Evolutionary conservation across 108 stramenopile species (phyloP), one percentile per base, ranked within the genome.

Genomic region (Fragilaria radians): DNA sequence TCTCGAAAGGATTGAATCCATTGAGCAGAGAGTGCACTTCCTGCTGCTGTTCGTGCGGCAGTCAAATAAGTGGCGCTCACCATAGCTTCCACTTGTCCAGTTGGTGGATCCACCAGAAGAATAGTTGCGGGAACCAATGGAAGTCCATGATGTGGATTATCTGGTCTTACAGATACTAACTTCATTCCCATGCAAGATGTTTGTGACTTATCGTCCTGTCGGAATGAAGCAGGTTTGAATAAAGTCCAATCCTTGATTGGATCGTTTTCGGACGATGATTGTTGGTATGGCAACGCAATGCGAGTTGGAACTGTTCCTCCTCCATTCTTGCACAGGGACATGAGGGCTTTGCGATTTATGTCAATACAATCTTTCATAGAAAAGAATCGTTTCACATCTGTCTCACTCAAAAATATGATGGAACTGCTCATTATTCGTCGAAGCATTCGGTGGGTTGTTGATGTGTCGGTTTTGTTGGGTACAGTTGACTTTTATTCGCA

Each of bases 231-330:
- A 42, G 89, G 89, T 72, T 90, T 90, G 70, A 90, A 84, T 0
- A 90, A 68, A 17, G 85, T 78, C 85, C 81, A 86, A 71, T 90
- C 89, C 18, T 66, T n/a, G n/a, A n/a, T n/a, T n/a, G n/a, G n/a
- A n/a, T n/a, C n/a, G n/a, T n/a, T n/a, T n/a, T n/a, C n/a, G n/a
- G n/a, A n/a, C n/a, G n/a, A n/a, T 11, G 68, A 45, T 42, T 64
- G 46, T 30, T 54, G 14, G 54, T 83, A 85, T 9, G 74, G 72
- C 17, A 87, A 65, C 17, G 71, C 81, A 25, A 85, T 62, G 26
- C 83, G 62, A 25, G 79, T 71, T 2, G 88, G 83, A 28, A 85
- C 80, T 18, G 70, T 81, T 33, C 62, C 62, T 5, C 71, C 74
- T 22, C 61, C 69, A 9, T 70, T 32, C 27, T 61, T 54, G n/a